Conservation (phyloP, 306 rosid species). For the Elaeagnus macrophylla region DNA sequence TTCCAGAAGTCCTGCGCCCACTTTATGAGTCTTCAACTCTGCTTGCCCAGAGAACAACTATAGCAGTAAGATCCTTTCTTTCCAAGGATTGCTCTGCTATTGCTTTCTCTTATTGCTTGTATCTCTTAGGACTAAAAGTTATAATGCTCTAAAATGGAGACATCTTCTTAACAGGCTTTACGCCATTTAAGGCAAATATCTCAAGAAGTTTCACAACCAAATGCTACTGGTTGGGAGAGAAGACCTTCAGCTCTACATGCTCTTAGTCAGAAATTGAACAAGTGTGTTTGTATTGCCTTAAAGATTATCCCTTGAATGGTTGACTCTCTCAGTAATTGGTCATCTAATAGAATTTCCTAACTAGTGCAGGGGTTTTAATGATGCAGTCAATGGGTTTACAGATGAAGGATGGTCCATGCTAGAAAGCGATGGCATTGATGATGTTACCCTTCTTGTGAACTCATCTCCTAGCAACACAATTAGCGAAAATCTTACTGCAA, state of each 20-base stretch:
- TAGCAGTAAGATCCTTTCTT: conserved; percentile 76
- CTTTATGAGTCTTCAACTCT: conserved; percentile 81
- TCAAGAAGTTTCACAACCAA: conserved; percentile 94
- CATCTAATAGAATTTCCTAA: background rate
- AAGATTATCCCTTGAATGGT: conserved; percentile 3
- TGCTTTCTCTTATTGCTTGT: background rate
- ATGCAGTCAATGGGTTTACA: conserved; percentile 88
- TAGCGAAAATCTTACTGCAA: conserved; percentile 51
- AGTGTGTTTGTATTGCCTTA: conserved; percentile 30
- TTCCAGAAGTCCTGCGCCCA: conserved; percentile 97
- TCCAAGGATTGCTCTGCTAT: too few species aligned
- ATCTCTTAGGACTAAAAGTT: conserved; percentile 2
- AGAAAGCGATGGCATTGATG: conserved; percentile 92
- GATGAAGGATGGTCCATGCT: conserved; percentile 96
- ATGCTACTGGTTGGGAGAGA: conserved; percentile 84
- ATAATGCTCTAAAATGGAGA: conserved; percentile 10
- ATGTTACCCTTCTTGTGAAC: conserved; percentile 88
- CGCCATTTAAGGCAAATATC: conserved; percentile 91
- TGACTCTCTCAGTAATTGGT: background rate
- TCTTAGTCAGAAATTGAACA: conserved; percentile 82
- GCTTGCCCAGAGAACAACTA: conserved; percentile 86
- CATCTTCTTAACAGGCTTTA: conserved; percentile 51
- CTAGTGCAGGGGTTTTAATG: conserved; percentile 79
- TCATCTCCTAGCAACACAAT: conserved; percentile 83
- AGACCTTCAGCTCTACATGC: conserved; percentile 87